Percentiles rank a stretch among this genome's conserved stretches.
Evolutionary conservation across 2,329 filamentous ascomycete species (phyloP).

Genomic region (Didymella exigua): DNA sequence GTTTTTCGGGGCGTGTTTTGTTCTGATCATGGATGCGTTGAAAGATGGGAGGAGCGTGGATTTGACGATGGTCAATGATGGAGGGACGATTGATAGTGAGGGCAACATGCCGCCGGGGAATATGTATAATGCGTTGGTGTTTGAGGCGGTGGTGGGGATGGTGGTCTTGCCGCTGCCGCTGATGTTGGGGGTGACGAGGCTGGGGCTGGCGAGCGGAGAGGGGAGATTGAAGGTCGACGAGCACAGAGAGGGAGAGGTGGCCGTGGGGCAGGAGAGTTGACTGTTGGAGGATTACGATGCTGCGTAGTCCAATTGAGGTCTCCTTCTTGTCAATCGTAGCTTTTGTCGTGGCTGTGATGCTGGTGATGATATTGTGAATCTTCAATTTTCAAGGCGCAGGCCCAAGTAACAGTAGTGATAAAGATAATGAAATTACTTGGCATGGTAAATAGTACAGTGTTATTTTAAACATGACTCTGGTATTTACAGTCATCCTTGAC

Average conservation of each 20-base stretch:
- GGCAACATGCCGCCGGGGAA: constrained; percentile 63
- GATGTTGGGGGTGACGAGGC: constrained; percentile 65
- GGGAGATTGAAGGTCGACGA: constrained; percentile 45
- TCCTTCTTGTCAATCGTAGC: neutral
- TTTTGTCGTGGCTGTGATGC: neutral
- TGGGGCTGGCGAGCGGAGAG: constrained; percentile 58
- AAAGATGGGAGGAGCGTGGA: constrained; percentile 49
- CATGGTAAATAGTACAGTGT: constrained; percentile 43
- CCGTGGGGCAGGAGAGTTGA: constrained; percentile 28
- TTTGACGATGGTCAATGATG: constrained; percentile 35
- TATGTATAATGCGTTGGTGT: constrained; percentile 77
- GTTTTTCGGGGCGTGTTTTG: constrained; percentile 81
- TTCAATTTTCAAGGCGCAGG: neutral
- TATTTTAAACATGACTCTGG: constrained; percentile 46
- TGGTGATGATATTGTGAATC: neutral
- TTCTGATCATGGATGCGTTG: constrained; percentile 80
- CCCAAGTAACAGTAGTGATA: neutral
- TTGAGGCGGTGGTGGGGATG: constrained; percentile 74
- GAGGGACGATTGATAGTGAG: constrained; percentile 26
- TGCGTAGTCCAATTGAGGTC: constrained; percentile 12
- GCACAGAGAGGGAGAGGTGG: constrained; percentile 26
- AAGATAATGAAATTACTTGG: constrained; percentile 20
- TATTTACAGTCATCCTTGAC: constrained; percentile 45
- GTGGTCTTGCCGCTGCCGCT: constrained; percentile 70
- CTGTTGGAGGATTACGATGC: constrained; percentile 28